Base-by-base conservation (phyloP, 495 filamentous ascomycete genomes). In the Endocarpon pusillum region DNA sequence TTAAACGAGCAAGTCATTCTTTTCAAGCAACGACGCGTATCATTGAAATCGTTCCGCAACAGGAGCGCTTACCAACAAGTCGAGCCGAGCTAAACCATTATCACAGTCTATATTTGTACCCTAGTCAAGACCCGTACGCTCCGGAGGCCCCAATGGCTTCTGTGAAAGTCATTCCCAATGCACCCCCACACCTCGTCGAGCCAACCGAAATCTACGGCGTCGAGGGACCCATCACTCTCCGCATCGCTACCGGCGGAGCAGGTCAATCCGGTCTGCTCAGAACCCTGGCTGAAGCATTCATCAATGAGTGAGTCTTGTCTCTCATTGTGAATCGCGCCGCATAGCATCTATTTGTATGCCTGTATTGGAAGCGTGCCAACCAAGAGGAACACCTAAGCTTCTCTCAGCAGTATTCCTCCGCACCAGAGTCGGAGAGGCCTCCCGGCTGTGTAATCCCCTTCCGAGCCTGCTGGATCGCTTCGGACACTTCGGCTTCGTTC, bases 401-500 rank as follows among this genome's bases (percentile, higher is more conserved):
- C n/a, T n/a, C n/a, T n/a, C n/a, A n/a, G n/a, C n/a, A n/a, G n/a
- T n/a, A n/a, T n/a, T n/a, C n/a, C n/a, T n/a, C n/a, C n/a, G n/a
- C n/a, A n/a, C n/a, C n/a, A n/a, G n/a, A n/a, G n/a, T n/a, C n/a
- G n/a, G n/a, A n/a, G n/a, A n/a, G n/a, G n/a, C n/a, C n/a, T n/a
- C n/a, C n/a, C n/a, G n/a, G n/a, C n/a, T n/a, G n/a, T n/a, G n/a
- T n/a, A n/a, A n/a, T n/a, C n/a, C n/a, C 50, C 0, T 59, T 62
- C 49, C 24, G 39, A 12, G 35, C 61, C 3, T 55, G 42, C 35
- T 63, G 58, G 58, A 51, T 52, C 42, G 54, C 48, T 11, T 46
- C 46, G 26, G 58, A 63, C 43, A 62, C 59, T 2, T 59, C 55
- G 16, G 44, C 52, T 29, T 46, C 49, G 1, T 61, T 62, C 41